Evolutionary conservation across 1,139 yeast genomes (phyloP), one percentile per base, ranked within the genome.

Genomic region (Scheffersomyces lignicola): DNA sequence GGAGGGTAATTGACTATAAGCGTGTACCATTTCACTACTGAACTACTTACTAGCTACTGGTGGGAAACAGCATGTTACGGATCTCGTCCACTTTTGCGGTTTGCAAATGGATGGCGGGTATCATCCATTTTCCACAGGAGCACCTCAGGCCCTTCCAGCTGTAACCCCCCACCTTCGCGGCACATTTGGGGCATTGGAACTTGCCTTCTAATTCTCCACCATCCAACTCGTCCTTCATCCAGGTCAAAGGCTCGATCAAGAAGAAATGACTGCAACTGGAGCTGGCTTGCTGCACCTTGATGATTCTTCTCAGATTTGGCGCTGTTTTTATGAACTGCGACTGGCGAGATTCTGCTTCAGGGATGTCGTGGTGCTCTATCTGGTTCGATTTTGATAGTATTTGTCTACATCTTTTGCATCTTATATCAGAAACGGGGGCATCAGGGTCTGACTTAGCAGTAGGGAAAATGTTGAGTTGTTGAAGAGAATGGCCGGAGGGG

Each of bases 131-230:
- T 2, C 97, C 97, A 61, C 99, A 92, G 38, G 95, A 80, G 56
- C 99, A 92, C 46, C 95, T 69, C 4, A 90, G 80, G 0, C 99
- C 99, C 54, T 82, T 86, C 99, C 99, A 92, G 43, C 83, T 80
- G 54, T 89, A 92, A 0, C 89, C 90, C 5, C 98, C 98, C 2
- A 83, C 76, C 58, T 83, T 84, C n/a, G 85, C 70, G 4, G 69
- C 65, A 63, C 99, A 92, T 50, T 82, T 83, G 3, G 95, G 94
- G 57, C 99, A 92, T 14, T 64, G 56, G 33, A 92, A 80, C 51
- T 83, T 86, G 2, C 98, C 98, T 54, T 90, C 97, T 6, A 92
- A 52, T 35, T 81, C 83, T 31, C 76, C 78, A 34, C 80, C 80
- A 29, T 65, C 72, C 27, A 90, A 65, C 51, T 87, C 96, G 1